Evolutionary conservation across 164 flowering plant genomes (phyloP).

Genomic region (Euptelea pleiosperma): DNA sequence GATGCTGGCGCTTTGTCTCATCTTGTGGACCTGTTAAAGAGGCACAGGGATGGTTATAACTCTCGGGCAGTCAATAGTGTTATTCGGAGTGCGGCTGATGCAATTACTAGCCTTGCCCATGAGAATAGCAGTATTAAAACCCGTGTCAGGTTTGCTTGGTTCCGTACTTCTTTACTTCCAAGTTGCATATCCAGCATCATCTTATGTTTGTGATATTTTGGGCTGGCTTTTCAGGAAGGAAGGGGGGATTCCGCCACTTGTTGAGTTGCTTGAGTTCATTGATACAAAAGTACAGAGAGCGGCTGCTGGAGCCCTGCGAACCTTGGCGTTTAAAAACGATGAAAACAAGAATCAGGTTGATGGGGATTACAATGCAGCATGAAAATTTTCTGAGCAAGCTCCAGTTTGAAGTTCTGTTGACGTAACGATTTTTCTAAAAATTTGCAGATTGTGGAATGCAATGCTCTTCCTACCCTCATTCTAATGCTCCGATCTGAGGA

Average conservation of each 20-base stretch:
- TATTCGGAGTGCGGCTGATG: conserved; percentile 96
- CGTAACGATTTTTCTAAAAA: conserved; percentile 2
- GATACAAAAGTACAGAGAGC: conserved; percentile 97
- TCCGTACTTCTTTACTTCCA: conserved; percentile 5
- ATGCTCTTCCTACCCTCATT: conserved; percentile 91
- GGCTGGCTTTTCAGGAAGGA: conserved; percentile 54
- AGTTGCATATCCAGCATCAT: background rate
- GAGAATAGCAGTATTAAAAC: conserved; percentile 92
- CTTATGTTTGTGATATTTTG: conserved; percentile 10
- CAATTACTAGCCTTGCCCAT: conserved; percentile 97
- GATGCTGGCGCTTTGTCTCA: conserved; percentile 88
- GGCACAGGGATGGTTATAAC: conserved; percentile 46
- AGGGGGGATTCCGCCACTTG: conserved; percentile 98
- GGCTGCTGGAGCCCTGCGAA: conserved; percentile 95
- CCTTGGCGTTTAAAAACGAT: conserved; percentile 96
- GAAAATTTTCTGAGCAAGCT: background rate
- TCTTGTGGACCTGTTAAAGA: conserved; percentile 76
- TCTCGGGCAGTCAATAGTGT: conserved; percentile 84
- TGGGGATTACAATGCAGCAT: conserved; percentile 4
- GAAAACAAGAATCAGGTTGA: conserved; percentile 93
- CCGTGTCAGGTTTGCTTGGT: conserved; percentile 70
- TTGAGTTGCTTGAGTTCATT: conserved; percentile 80
- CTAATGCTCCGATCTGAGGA: conserved; percentile 94
- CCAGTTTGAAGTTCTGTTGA: background rate
- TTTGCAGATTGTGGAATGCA: conserved; percentile 92